Evolutionary conservation across 1,284 basidiomycete species (phyloP).

Genomic region (Pyrrhoderma lamaoense): DNA sequence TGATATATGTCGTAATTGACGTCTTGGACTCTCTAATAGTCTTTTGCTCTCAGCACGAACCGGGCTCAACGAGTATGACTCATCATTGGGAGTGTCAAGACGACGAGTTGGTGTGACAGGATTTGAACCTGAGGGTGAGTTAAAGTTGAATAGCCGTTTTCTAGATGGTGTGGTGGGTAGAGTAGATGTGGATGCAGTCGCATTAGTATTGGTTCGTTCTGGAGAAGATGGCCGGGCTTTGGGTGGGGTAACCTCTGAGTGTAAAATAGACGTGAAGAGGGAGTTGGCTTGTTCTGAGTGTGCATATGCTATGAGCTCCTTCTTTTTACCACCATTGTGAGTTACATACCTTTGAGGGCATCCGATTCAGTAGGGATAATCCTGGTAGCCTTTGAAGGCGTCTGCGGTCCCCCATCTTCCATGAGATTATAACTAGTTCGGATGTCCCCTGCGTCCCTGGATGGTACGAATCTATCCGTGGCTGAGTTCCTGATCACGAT

Average conservation of each 20-base stretch:
- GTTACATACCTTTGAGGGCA: constrained; percentile 54
- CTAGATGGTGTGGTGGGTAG: constrained; percentile 58
- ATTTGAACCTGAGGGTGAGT: constrained; percentile 53
- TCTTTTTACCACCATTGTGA: neutral
- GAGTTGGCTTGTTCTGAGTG: constrained; percentile 68
- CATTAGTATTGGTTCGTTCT: constrained; percentile 39
- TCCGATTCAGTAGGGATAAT: constrained; percentile 74
- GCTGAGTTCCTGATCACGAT: neutral
- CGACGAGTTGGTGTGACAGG: constrained; percentile 52
- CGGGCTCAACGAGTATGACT: constrained; percentile 86
- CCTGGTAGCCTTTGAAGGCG: constrained; percentile 56
- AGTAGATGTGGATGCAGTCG: constrained; percentile 34
- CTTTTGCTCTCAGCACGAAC: constrained; percentile 79
- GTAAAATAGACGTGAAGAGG: constrained; percentile 65
- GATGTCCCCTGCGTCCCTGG: constrained; percentile 63
- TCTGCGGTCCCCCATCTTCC: constrained; percentile 59
- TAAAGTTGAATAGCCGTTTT: constrained; percentile 60
- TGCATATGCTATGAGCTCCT: neutral
- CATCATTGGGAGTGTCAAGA: constrained; percentile 72
- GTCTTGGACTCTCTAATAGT: constrained; percentile 81
- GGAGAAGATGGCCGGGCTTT: constrained; percentile 56
- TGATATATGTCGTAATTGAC: constrained; percentile 76
- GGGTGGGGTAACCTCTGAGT: constrained; percentile 67
- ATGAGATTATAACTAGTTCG: constrained; percentile 70
- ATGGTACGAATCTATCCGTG: constrained; percentile 53